A percentile compares a stretch with the other conserved stretches of the same genome.
These are phyloP conservation scores for Candida peoriensis DNA, from an alignment of 805 yeast species.

Conservation along the genomic window DNA sequence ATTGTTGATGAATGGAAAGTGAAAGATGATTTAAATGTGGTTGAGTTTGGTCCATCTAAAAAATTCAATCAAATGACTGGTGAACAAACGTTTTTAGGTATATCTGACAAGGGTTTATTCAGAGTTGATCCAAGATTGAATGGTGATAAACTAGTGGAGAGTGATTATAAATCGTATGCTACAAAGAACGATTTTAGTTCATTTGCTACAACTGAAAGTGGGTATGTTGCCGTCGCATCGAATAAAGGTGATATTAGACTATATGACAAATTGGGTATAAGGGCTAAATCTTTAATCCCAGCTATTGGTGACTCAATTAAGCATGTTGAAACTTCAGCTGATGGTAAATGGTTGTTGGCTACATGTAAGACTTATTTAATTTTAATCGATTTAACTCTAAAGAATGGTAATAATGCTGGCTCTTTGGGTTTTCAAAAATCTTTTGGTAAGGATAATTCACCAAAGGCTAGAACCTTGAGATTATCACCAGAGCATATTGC, in stretches of 20 bases:
- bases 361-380: constrained; percentile 72
- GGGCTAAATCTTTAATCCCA: constrained; percentile 76
- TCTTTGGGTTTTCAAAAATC: constrained; percentile 57
- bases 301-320: constrained; percentile 73
- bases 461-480: constrained; percentile 62
- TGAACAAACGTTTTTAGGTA: constrained; percentile 72
- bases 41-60: constrained; percentile 60
- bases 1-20: constrained; percentile 85
- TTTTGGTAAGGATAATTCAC: constrained; percentile 61
- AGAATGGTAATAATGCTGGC: constrained; percentile 56
- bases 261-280: constrained; percentile 65
- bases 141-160: constrained; percentile 54
- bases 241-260: constrained; percentile 70
- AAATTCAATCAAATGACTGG: constrained; percentile 70
- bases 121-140: constrained; percentile 74
- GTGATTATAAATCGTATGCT: constrained; percentile 48
- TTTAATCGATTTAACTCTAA: constrained; percentile 61
- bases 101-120: constrained; percentile 61
- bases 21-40: constrained; percentile 41
- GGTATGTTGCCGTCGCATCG: constrained; percentile 74
- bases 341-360: constrained; percentile 78
- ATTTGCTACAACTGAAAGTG: constrained; percentile 60
- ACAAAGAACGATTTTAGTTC: constrained; percentile 29
- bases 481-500: constrained; percentile 70
- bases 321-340: constrained; percentile 67